Percentiles rank a stretch among this genome's conserved stretches.
phyloP scores from a whole-genome alignment of 805 yeast species.

The Metschnikowia shivogae region DNA sequence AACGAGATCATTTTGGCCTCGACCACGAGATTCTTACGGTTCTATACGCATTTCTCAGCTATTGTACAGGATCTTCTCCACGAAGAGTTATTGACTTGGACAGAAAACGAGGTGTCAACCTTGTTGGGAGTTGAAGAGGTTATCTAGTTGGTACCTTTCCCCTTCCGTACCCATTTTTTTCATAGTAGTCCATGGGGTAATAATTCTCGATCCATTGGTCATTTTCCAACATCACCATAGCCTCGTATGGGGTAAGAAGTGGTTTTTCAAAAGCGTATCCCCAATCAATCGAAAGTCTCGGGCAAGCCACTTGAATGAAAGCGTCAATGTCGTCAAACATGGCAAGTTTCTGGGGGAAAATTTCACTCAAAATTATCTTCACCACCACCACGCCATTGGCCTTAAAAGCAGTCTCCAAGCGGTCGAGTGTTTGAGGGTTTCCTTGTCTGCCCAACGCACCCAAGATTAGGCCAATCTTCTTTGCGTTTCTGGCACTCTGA shows the following conservation, averaged over 20 bases:
- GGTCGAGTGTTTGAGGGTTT: slow-evolving; percentile 67
- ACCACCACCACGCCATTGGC: slow-evolving; percentile 63
- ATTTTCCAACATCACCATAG: slow-evolving; percentile 79
- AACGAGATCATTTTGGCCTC: slow-evolving; percentile 52
- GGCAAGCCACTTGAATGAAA: slow-evolving; percentile 97
- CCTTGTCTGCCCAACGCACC: slow-evolving; percentile 98
- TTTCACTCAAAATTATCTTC: slow-evolving; percentile 82
- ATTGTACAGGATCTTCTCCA: slow-evolving; percentile 37
- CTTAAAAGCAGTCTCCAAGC: slow-evolving; percentile 53
- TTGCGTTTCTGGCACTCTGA: slow-evolving; percentile 51
- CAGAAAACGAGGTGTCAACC: slow-evolving; percentile 58
- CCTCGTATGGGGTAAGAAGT: slow-evolving; percentile 89
- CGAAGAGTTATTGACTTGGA: slow-evolving; percentile 45
- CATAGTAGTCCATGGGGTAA: slow-evolving; percentile 96
- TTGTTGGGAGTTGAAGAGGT: slow-evolving; percentile 58
- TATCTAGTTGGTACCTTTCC: slow-evolving; percentile 57
- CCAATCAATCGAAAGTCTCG: slow-evolving; percentile 95
- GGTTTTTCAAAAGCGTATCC: slow-evolving; percentile 96
- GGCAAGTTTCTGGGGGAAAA: slow-evolving; percentile 87
- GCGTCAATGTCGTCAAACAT: slow-evolving; percentile 93
- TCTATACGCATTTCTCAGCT: slow-evolving; percentile 37
- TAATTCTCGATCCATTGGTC: slow-evolving; percentile 63
- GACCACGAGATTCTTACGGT: slow-evolving; percentile 45
- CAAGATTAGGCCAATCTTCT: slow-evolving; percentile 74
- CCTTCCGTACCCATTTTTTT: slow-evolving; percentile 85